Evolutionary conservation across 306 rosid species (phyloP), one percentile per base, ranked within the genome.

Genomic region (Trifolium dubium): DNA sequence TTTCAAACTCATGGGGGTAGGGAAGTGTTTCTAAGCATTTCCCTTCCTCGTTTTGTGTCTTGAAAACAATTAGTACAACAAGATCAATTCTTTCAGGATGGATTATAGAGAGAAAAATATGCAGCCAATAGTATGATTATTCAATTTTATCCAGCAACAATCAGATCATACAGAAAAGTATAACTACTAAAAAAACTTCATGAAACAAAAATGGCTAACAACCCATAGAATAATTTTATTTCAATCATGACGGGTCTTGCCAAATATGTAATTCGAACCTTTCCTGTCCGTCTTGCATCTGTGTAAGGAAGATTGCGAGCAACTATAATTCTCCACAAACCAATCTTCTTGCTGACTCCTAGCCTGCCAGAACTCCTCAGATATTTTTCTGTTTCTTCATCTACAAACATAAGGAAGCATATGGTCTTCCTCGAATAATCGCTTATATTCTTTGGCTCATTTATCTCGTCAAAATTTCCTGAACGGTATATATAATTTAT

Each of bases 381-480:
- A 66, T 82, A 84, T 41, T 79, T 82, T 81, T 93, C 97, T 50
- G 97, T 93, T 64, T 40, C 87, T 83, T 88, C 92, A 69, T 93
- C 97, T 41, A 91, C 83, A 76, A 93, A 93, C 96, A 93, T 85
- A 68, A 72, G 88, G 92, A 93, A 93, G 85, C 98, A 93, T 69
- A 89, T 89, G 10, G 88, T 91, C 72, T 77, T 69, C 94, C 72
- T 86, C 15, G 97, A 83, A 83, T 88, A 80, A 12, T 85, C 90
- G 80, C 92, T 86, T 13, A 93, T 74, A 72, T 86, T 70, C 60
- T 30, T 61, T 30, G 98, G 96, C 83, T 88, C 94, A 79, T 93
- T 93, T 85, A 93, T 86, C 29, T 84, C 87, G 23, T 93, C 98
- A 79, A 93, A 93, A 81, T 89, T 91, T 73, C 92, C 97, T 93